Percentiles rank a stretch among this genome's conserved stretches.
Conservation (phyloP, 371 early-diverging fungal genomes). For the Apophysomyces trapeziformis region DNA sequence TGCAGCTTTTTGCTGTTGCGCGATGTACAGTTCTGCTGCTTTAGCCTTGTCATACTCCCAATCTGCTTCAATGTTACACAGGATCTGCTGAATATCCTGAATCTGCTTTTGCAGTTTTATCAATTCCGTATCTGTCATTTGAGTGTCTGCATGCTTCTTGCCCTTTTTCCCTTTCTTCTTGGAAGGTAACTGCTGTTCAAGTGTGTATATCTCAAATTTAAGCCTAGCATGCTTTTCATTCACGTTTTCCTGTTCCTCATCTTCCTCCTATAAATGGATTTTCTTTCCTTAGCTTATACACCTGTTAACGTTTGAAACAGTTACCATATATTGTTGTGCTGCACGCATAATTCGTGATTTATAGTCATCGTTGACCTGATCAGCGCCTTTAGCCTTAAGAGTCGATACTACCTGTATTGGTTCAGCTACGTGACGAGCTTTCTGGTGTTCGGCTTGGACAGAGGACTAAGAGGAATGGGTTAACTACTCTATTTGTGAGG, state of each 20-base stretch:
- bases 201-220: slow-evolving; percentile 26
- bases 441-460: background rate
- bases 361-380: slow-evolving; percentile 14
- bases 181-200: slow-evolving; percentile 31
- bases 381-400: slow-evolving; percentile 9
- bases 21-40: slow-evolving; percentile 35
- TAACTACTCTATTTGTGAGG: background rate
- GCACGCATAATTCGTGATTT: slow-evolving; percentile 38
- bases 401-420: background rate
- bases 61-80: slow-evolving; percentile 52
- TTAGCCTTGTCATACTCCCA: slow-evolving; percentile 52
- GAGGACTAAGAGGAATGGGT: background rate
- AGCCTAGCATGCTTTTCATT: slow-evolving; percentile 39
- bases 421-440: background rate
- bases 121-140: slow-evolving; percentile 15
- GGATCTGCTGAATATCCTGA: slow-evolving; percentile 46
- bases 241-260: slow-evolving; percentile 29
- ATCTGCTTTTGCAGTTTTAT: slow-evolving; percentile 42
- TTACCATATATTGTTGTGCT: slow-evolving; percentile 31
- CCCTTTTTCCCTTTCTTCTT: slow-evolving; percentile 34
- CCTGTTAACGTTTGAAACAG: slow-evolving; percentile 23
- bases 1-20: slow-evolving; percentile 27
- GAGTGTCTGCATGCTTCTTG: slow-evolving; percentile 32
- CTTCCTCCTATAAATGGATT: slow-evolving; percentile 27
- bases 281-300: slow-evolving; percentile 9